Conservation (phyloP, 176 grass and related monocot genomes). For the Aegilops umbellulata region DNA sequence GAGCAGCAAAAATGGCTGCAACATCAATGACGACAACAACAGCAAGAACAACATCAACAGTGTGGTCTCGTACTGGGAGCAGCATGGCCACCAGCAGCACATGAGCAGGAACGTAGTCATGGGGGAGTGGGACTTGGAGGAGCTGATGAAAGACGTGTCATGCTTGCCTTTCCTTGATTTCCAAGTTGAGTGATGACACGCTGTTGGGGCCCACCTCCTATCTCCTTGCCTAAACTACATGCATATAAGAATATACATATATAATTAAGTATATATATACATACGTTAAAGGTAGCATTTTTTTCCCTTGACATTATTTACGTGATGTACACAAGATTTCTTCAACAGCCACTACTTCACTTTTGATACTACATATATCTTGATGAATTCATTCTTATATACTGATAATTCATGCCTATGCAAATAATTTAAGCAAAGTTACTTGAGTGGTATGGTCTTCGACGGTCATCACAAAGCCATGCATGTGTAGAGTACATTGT, state of each 20-base stretch:
- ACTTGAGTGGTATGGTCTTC: not conserved
- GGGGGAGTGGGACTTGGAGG: conserved; percentile 94
- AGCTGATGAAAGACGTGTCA: conserved; percentile 96
- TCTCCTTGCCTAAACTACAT: not conserved
- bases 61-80: conserved; percentile 47
- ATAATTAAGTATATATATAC: conserved; percentile 26
- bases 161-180: conserved; percentile 99
- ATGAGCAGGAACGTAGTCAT: conserved; percentile 57
- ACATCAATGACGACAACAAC: conserved; percentile 33
- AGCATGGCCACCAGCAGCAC: conserved; percentile 43
- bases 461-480: not conserved
- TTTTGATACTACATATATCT: conserved; percentile 36
- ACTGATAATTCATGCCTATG: conserved; percentile 21
- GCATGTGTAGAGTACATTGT: not conserved
- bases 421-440: conserved; percentile 37
- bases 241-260: conserved; percentile 23
- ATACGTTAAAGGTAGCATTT: conserved; percentile 34
- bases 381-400: conserved; percentile 31
- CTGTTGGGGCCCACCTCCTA: not conserved
- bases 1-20: conserved; percentile 46
- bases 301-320: conserved; percentile 33
- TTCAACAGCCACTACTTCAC: conserved; percentile 33
- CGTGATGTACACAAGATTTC: conserved; percentile 41
- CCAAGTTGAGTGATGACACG: conserved; percentile 80
- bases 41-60: conserved; percentile 19